These are phyloP conservation scores for Mercurialis annua DNA, from an alignment of 345 rosid genomes.

Conservation along the genomic window DNA sequence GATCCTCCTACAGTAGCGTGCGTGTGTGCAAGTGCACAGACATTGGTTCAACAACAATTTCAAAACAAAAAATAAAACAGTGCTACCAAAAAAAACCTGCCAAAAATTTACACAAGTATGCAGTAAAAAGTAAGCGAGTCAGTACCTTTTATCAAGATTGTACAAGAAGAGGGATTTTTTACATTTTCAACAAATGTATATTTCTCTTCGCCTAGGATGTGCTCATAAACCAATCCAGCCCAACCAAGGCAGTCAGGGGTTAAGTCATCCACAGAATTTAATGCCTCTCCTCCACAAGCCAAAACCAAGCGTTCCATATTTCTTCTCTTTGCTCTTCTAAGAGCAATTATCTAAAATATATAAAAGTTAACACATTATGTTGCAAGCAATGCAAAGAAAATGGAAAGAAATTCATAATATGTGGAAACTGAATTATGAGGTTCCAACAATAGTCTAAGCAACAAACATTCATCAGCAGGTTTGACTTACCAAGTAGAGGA, in stretches of 20 bases:
- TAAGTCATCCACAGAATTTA: conserved; percentile 82
- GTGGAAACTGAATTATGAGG: not conserved
- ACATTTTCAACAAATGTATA: conserved; percentile 97
- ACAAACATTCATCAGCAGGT: not conserved
- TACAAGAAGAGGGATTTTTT: conserved; percentile 86
- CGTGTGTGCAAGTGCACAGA: too few species aligned
- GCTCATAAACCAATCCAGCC: conserved; percentile 98
- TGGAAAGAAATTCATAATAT: not conserved
- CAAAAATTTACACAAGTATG: not conserved
- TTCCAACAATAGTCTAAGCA: not conserved
- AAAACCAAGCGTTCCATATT: conserved; percentile 95
- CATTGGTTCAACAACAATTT: not conserved
- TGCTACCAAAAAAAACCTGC: not conserved
- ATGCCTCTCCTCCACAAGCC: conserved; percentile 98
- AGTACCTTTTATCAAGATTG: conserved; percentile 88
- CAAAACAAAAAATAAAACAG: not conserved
- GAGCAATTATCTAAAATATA: conserved; percentile 77
- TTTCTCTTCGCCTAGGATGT: conserved; percentile 89
- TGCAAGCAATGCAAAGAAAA: conserved; percentile 8
- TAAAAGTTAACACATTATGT: conserved; percentile 2
- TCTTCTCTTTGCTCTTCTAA: conserved; percentile 97
- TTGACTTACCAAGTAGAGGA: not conserved
- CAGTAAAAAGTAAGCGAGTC: not conserved
- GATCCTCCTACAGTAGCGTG: not conserved
- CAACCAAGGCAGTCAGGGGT: conserved; percentile 91